phyloP scores from a whole-genome alignment of 2,329 filamentous ascomycete species.

The Epichloe elymi region DNA sequence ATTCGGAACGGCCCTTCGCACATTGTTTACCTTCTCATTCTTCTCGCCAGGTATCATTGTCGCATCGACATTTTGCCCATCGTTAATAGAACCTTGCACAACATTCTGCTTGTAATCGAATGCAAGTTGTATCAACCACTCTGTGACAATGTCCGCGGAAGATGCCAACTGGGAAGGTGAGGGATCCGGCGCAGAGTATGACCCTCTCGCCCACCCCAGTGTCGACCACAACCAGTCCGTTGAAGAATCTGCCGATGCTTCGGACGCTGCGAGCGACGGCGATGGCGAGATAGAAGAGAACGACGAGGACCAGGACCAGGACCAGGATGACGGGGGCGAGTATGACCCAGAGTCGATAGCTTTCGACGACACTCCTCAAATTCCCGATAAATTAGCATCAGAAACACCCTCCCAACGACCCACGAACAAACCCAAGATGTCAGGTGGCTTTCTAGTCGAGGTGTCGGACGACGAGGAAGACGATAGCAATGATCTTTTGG shows the following conservation, averaged over 20 bases:
- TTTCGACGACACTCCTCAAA: conserved; percentile 28
- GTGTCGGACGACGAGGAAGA: conserved; percentile 46
- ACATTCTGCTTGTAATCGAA: neutral
- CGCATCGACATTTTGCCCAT: neutral
- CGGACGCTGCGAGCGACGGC: conserved; percentile 35
- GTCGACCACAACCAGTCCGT: conserved; percentile 35
- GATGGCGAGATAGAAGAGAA: conserved; percentile 36
- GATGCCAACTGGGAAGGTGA: conserved; percentile 37
- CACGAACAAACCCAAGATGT: conserved; percentile 42
- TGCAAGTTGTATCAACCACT: neutral
- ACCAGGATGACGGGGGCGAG: conserved; percentile 40
- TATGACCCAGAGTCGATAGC: conserved; percentile 46
- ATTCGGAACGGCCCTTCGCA: neutral
- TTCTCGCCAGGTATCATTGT: neutral
- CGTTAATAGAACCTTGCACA: neutral
- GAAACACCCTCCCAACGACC: conserved; percentile 16
- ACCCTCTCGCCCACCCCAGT: conserved; percentile 42
- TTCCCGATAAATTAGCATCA: conserved; percentile 15
- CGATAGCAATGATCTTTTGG: conserved; percentile 12
- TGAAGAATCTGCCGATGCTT: conserved; percentile 35
- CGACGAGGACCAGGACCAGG: conserved; percentile 35
- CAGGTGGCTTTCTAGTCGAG: conserved; percentile 46
- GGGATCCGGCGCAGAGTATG: conserved; percentile 41
- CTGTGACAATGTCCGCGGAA: conserved; percentile 23
- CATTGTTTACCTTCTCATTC: neutral